Evolutionary conservation across 176 grass and related monocot genomes (phyloP).

Genomic region (Cenchrus fungigraminus): DNA sequence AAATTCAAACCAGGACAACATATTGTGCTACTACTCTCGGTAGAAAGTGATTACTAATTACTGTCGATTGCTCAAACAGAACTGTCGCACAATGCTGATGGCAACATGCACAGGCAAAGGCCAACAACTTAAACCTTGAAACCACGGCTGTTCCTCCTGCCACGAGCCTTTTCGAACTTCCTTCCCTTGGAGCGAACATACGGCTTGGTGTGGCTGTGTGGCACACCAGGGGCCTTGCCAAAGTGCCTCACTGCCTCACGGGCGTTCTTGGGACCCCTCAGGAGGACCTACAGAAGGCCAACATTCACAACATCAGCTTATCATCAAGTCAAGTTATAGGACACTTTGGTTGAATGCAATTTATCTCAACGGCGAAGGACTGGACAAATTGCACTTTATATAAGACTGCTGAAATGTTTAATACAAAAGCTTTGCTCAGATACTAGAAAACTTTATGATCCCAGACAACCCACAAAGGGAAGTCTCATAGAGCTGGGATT

Average conservation of each 20-base stretch:
- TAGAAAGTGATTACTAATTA: conserved; percentile 48
- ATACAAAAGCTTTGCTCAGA: conserved; percentile 48
- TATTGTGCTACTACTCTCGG: conserved; percentile 33
- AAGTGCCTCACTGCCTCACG: conserved; percentile 76
- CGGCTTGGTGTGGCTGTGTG: conserved; percentile 80
- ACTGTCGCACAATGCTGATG: not conserved
- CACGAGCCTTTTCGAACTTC: conserved; percentile 81
- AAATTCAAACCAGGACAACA: conserved; percentile 21
- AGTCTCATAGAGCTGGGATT: conserved; percentile 83
- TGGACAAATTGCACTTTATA: no score
- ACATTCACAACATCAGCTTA: not conserved
- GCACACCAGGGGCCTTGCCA: conserved; percentile 76
- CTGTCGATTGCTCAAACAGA: conserved; percentile 45
- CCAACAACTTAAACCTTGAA: conserved; percentile 58
- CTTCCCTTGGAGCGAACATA: conserved; percentile 79
- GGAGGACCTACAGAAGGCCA: conserved; percentile 43
- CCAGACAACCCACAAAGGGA: conserved; percentile 63
- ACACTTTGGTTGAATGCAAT: no score
- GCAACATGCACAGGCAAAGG: not conserved
- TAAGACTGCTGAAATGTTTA: not conserved
- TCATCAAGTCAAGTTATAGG: no score
- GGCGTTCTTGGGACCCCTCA: conserved; percentile 85
- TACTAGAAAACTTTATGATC: conserved; percentile 51
- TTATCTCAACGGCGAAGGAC: no score
- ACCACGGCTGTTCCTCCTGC: conserved; percentile 76